Evolutionary conservation across 176 grass and related monocot genomes (phyloP).

Genomic region (Zoysia pacifica): DNA sequence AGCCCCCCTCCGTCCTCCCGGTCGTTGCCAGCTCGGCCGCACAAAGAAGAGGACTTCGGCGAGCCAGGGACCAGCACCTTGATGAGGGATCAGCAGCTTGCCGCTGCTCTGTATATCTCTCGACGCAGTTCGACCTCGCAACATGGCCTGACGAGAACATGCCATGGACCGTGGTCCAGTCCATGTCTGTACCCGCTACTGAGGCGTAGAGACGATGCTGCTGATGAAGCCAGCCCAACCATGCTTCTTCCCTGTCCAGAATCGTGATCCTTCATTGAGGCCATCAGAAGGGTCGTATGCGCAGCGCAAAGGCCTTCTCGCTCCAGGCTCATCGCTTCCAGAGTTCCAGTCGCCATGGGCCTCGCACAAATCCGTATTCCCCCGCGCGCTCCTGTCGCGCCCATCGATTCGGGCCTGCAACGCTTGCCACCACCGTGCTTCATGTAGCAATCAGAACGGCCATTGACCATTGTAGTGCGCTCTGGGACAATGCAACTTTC

Average conservation of each 20-base stretch:
- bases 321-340: constrained; percentile 73
- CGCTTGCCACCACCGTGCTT: constrained; percentile 85
- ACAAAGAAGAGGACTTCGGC: constrained; percentile 59
- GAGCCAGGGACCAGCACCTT: constrained; percentile 70
- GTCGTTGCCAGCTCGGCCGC: constrained; percentile 9
- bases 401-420: constrained; percentile 52
- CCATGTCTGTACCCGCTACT: constrained; percentile 41
- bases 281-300: constrained; percentile 53
- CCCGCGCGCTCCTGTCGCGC: constrained; percentile 79
- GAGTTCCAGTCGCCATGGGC: constrained; percentile 47
- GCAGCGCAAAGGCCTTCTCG: constrained; percentile 76
- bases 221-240: constrained; percentile 48
- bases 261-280: constrained; percentile 36
- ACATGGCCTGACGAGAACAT: constrained; percentile 6
- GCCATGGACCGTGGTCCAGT: not conserved
- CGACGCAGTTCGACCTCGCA: constrained; percentile 49
- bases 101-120: constrained; percentile 45
- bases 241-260: constrained; percentile 30
- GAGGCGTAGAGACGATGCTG: constrained; percentile 50
- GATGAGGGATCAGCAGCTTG: constrained; percentile 63
- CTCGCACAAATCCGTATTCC: constrained; percentile 87
- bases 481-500: constrained; percentile 55
- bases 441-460: constrained; percentile 72
- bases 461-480: constrained; percentile 76
- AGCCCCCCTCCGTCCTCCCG: constrained; percentile 42